Evolutionary conservation across 2,329 filamentous ascomycete genomes (phyloP), one percentile per base, ranked within the genome.

Genomic region (Epichloe gansuensis): DNA sequence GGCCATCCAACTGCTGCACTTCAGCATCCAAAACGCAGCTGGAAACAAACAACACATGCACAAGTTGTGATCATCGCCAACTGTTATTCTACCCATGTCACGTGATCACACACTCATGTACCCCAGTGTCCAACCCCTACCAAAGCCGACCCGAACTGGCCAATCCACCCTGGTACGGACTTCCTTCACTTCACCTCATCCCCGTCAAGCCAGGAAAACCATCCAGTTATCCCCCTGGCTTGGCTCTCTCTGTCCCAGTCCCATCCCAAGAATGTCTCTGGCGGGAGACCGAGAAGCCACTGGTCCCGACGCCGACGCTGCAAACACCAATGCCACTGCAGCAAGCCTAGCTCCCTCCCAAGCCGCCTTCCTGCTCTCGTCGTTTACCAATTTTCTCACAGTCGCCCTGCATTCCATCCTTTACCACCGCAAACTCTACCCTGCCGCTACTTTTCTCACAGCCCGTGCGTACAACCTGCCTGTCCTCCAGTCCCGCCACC

Each of bases 361-460:
- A 71, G 64, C 66, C 28, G 52, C 61, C 2, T 46, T 54, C 50
- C 80, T 91, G 58, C 77, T 91, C 58, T 70, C 75, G 53, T 80
- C 83, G 50, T 91, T 95, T 69, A 80, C 79, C 56, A 80, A 83
- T 63, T 95, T 95, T 71, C 79, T 95, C 52, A 87, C 83, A 55
- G 82, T 91, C 56, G 80, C 86, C 61, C 81, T 91, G 57, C 91
- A 96, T 74, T 88, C 88, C 54, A 83, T 96, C 61, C 81, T 95
- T 59, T 91, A 83, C 73, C 82, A 93, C 62, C 86, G 91, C 60
- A 69, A 70, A 55, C 81, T 95, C 62, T 96, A 96, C 68, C 89
- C 91, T 0, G 68, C 72, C 48, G 70, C 80, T 31, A 88, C 88
- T 38, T 96, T 95, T 70, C 78, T 91, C 54, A 81, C 85, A 43